Evolutionary conservation across 2,329 filamentous ascomycete species (phyloP).

Genomic region (Beauveria asiatica): DNA sequence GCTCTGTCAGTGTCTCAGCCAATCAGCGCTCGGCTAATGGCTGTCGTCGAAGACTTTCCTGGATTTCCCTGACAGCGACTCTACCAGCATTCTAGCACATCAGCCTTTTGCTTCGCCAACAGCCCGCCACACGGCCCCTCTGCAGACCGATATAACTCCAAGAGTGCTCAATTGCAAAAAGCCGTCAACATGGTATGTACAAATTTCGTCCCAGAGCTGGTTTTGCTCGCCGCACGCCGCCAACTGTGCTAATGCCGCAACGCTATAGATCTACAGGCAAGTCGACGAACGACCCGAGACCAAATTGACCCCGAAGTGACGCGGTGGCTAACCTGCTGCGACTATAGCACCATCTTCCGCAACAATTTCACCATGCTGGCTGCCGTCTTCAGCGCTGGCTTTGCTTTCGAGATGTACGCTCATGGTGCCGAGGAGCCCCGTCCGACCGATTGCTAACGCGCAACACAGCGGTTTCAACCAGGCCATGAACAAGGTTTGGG

Average conservation of each 20-base stretch:
- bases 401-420: constrained; percentile 87
- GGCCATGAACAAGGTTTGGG: constrained; percentile 79
- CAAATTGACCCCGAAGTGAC: constrained; percentile 12
- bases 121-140: constrained; percentile 10
- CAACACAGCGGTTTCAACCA: constrained; percentile 68
- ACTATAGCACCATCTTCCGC: constrained; percentile 67
- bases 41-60: constrained; percentile 10
- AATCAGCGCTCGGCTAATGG: constrained; percentile 10
- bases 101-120: constrained; percentile 6
- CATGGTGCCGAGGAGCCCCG: constrained; percentile 10
- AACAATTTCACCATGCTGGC: constrained; percentile 83
- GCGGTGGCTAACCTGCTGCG: constrained; percentile 4
- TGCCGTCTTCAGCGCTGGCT: constrained; percentile 77
- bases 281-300: constrained; percentile 20
- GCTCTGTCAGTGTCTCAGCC: background rate
- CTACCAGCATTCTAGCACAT: background rate
- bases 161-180: constrained; percentile 12
- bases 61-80: constrained; percentile 10
- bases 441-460: constrained; percentile 24
- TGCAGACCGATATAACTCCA: background rate
- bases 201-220: constrained; percentile 1
- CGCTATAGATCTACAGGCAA: constrained; percentile 50
- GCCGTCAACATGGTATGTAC: constrained; percentile 49
- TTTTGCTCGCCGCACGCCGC: background rate
- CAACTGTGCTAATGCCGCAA: constrained; percentile 25